Conservation (phyloP, 2,329 filamentous ascomycete genomes). For the Penicillium sp. region DNA sequence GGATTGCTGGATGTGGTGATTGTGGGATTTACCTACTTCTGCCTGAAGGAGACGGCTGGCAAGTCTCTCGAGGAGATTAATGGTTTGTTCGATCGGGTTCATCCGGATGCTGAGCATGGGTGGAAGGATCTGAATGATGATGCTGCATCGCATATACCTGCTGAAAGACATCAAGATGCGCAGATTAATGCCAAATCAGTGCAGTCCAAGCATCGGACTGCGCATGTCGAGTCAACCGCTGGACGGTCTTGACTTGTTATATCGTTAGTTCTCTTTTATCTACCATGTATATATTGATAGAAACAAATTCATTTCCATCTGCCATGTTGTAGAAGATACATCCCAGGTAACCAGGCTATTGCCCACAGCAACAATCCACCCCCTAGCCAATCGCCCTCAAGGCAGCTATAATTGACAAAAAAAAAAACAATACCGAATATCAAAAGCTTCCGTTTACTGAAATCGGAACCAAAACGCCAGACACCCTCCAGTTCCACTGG, state of each 20-base stretch:
- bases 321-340: conserved; percentile 8
- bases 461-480: conserved; percentile 12
- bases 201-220: conserved; percentile 5
- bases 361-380: neutral
- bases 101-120: conserved; percentile 14
- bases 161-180: neutral
- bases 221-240: conserved; percentile 17
- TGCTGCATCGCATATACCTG: neutral
- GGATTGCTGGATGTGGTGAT: conserved; percentile 48
- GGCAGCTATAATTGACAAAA: conserved; percentile 1
- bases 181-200: conserved; percentile 2
- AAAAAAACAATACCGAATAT: neutral
- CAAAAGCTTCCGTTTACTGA: conserved; percentile 1
- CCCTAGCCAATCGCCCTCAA: neutral
- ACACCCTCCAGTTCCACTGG: conserved; percentile 19
- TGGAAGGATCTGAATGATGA: conserved; percentile 10
- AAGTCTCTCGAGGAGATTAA: conserved; percentile 58
- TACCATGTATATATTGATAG: neutral
- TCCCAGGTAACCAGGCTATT: neutral
- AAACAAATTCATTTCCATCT: conserved; percentile 4
- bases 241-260: conserved; percentile 12
- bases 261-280: neutral
- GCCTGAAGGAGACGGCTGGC: conserved; percentile 56
- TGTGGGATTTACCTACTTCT: conserved; percentile 54
- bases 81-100: conserved; percentile 50